phyloP scores from a whole-genome alignment of 2,329 filamentous ascomycete species.

The Venturia oleaginea region DNA sequence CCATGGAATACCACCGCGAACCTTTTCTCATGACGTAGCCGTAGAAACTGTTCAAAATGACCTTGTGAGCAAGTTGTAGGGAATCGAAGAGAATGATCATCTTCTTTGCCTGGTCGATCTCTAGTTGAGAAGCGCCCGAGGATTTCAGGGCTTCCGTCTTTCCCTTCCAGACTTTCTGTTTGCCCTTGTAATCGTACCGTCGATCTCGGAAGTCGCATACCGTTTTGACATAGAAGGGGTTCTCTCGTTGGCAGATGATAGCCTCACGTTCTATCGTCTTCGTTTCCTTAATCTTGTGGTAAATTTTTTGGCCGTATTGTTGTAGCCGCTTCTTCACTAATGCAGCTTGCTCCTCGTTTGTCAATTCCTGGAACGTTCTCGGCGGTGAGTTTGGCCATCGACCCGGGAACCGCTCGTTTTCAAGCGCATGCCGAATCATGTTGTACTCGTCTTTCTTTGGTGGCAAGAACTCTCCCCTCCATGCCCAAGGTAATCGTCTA shows the following conservation, averaged over 20 bases:
- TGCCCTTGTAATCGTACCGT: constrained; percentile 95
- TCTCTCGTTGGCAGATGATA: constrained; percentile 96
- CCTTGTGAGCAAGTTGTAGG: constrained; percentile 92
- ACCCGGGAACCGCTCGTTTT: constrained; percentile 87
- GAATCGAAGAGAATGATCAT: constrained; percentile 98
- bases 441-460: constrained; percentile 98
- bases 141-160: constrained; percentile 84
- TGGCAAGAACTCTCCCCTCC: constrained; percentile 94
- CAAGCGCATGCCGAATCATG: constrained; percentile 88
- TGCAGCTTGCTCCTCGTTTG: constrained; percentile 69
- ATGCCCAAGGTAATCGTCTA: constrained; percentile 87
- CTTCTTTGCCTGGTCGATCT: constrained; percentile 93
- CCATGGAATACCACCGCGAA: constrained; percentile 97
- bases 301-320: constrained; percentile 95
- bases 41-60: constrained; percentile 98
- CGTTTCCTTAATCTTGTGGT: constrained; percentile 96
- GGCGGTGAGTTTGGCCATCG: constrained; percentile 60
- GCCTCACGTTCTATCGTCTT: constrained; percentile 89
- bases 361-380: constrained; percentile 72
- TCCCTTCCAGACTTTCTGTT: constrained; percentile 97
- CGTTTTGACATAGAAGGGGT: constrained; percentile 96
- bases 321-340: constrained; percentile 81
- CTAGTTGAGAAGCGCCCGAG: constrained; percentile 62
- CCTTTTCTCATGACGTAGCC: constrained; percentile 99
- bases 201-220: constrained; percentile 94